Percentiles rank a stretch among this genome's conserved stretches.
Evolutionary conservation across 2,329 filamentous ascomycete genomes (phyloP).

Genomic region (Escovopsis sp.): DNA sequence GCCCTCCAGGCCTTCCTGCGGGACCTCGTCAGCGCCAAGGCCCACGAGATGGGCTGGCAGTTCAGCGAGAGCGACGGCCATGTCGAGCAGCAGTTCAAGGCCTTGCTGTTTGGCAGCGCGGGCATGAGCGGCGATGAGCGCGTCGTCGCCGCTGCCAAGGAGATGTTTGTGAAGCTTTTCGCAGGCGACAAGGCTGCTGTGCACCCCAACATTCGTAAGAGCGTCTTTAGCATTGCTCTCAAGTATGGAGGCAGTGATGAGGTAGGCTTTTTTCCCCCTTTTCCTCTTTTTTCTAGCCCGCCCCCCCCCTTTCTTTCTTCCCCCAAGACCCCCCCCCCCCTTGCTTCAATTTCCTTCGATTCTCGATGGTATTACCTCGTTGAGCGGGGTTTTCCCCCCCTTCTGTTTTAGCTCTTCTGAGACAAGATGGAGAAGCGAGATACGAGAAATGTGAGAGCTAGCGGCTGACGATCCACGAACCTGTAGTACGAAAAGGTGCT

Average conservation of each 20-base stretch:
- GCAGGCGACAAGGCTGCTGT: slow-evolving; percentile 66
- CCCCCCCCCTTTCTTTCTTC: too few relatives aligned
- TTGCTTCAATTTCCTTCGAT: too few relatives aligned
- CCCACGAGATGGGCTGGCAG: slow-evolving; percentile 76
- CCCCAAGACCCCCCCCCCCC: too few relatives aligned
- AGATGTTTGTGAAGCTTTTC: slow-evolving; percentile 80
- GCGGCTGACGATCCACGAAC: slow-evolving; percentile 7
- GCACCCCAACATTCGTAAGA: slow-evolving; percentile 79
- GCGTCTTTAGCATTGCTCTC: slow-evolving; percentile 72
- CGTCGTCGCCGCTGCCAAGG: slow-evolving; percentile 65
- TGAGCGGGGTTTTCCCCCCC: background rate
- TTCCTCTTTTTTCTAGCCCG: background rate
- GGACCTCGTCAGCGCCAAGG: slow-evolving; percentile 60
- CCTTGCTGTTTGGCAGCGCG: slow-evolving; percentile 71
- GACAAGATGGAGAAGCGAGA: background rate
- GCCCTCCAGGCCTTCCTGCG: slow-evolving; percentile 73
- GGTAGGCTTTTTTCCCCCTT: slow-evolving; percentile 25
- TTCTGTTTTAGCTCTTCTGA: too few relatives aligned
- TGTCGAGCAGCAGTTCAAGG: slow-evolving; percentile 88
- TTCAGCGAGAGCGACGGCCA: slow-evolving; percentile 78
- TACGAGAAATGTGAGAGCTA: background rate
- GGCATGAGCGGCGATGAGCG: slow-evolving; percentile 66
- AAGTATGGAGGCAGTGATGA: slow-evolving; percentile 75
- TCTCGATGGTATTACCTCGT: too few relatives aligned
- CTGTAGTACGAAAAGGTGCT: slow-evolving; percentile 58